Evolutionary conservation across 1,139 yeast species (phyloP).

Genomic region (Ogataea hybrid): DNA sequence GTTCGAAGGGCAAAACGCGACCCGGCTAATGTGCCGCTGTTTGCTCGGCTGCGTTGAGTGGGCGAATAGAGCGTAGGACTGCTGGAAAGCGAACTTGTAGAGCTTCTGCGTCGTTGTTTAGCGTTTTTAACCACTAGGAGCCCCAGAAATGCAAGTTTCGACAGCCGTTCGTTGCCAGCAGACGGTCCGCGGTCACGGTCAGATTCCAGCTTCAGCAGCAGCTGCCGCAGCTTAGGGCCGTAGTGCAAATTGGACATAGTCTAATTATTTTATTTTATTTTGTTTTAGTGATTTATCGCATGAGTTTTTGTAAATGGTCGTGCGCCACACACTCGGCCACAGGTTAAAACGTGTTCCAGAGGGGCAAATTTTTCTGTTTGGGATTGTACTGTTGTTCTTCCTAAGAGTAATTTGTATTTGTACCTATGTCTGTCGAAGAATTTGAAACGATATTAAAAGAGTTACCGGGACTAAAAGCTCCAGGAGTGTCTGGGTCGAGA

Average conservation of each 20-base stretch:
- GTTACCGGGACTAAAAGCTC: constrained; percentile 73
- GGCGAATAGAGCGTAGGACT: constrained; percentile 21
- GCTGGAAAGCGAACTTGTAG: constrained; percentile 11
- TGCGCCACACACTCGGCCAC: background rate
- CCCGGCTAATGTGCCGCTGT: constrained; percentile 4
- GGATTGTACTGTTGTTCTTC: constrained; percentile 10
- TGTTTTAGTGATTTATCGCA: background rate
- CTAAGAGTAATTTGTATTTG: constrained; percentile 12
- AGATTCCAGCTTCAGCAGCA: constrained; percentile 5
- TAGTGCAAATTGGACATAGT: background rate
- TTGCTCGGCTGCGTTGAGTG: constrained; percentile 10
- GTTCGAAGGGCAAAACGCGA: background rate
- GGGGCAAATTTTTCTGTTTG: constrained; percentile 4
- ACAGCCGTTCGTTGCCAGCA: background rate
- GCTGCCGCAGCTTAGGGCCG: constrained; percentile 8
- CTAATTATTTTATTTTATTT: background rate
- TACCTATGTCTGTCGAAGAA: constrained; percentile 42
- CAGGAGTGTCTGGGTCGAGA: constrained; percentile 95
- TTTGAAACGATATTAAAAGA: constrained; percentile 73
- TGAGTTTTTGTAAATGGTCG: background rate
- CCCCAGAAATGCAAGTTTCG: constrained; percentile 15
- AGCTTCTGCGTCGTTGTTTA: constrained; percentile 3
- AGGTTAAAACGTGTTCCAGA: background rate
- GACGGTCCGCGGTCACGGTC: background rate
- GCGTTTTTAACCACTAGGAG: constrained; percentile 8